Evolutionary conservation across 2,329 filamentous ascomycete species (phyloP), one percentile per base, ranked within the genome.

Genomic region (Sclerotiophoma versabilis): DNA sequence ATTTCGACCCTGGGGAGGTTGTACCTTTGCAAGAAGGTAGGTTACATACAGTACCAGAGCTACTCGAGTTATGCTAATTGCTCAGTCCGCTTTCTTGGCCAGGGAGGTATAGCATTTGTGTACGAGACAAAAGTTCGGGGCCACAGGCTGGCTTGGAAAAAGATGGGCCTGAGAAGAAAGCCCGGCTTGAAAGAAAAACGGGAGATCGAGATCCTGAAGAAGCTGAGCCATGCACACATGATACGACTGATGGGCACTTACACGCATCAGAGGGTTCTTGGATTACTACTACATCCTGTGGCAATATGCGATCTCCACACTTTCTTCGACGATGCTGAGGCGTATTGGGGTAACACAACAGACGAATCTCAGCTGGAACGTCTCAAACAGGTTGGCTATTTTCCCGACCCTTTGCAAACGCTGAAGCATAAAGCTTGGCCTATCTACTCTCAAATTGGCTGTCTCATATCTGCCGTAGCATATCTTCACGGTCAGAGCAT

Each of bases 401-500:
- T 17, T 17, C 10, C 22, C 6, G 0, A 5, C 11, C 6, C 30
- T 33, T 17, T n/a, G 0, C 5, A 22, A 6, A 0, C 17, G 8
- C 17, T 11, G 8, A 22, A 12, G 11, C 10, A 10, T 3, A n/a
- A 15, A 9, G 33, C 44, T 8, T 15, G 8, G 5, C 64, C 66
- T 4, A 19, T 64, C 1, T 60, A 53, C 27, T 45, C 43, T 5
- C 60, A 54, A 32, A 51, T 64, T 8, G 64, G 64, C 12, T 67
- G 64, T 48, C 36, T 67, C 0, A 32, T 60, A 6, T 57, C 56
- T 12, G 63, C 63, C 0, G 49, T 66, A 5, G 55, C 50, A 14
- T 68, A 64, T 41, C 36, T 68, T 12, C 65, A 68, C 38, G 27
- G 29, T 12, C 49, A 65, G 26, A 53, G 50, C 3, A 60, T 66